A percentile compares a stretch with the other conserved stretches of the same genome.
Evolutionary conservation across 352 stramenopile species (phyloP).

Genomic region (Phytopythium ostracodes): DNA sequence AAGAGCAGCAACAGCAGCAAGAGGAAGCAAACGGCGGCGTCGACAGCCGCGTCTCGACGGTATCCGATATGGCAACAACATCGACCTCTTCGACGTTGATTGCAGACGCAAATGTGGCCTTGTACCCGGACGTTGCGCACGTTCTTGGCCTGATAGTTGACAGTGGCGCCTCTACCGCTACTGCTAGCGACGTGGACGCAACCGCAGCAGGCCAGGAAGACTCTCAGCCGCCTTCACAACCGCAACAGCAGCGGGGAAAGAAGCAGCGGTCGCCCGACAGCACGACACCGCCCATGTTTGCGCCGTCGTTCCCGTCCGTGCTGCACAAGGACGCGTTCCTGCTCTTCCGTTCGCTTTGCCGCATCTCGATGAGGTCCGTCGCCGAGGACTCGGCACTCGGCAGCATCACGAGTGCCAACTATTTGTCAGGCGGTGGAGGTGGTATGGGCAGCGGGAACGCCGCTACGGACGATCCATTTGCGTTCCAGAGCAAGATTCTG

Average conservation of each 20-base stretch:
- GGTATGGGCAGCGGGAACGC: constrained; percentile 18
- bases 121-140: constrained; percentile 46
- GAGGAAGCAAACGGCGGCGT: constrained; percentile 8
- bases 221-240: constrained; percentile 10
- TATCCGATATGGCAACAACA: background rate
- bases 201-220: background rate
- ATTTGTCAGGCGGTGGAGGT: background rate
- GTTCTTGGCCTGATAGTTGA: constrained; percentile 23
- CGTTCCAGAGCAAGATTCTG: constrained; percentile 96
- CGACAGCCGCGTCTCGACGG: constrained; percentile 8
- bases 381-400: constrained; percentile 81
- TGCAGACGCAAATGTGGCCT: constrained; percentile 15
- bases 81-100: constrained; percentile 1
- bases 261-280: constrained; percentile 12
- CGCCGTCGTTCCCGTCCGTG: constrained; percentile 90
- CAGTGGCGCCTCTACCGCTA: background rate
- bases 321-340: constrained; percentile 98
- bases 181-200: background rate
- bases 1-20: constrained; percentile 11
- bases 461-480: constrained; percentile 86
- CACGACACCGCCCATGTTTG: constrained; percentile 34
- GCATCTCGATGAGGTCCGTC: constrained; percentile 89
- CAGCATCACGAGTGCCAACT: constrained; percentile 13
- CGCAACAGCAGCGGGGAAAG: constrained; percentile 1
- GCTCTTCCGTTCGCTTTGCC: constrained; percentile 97